Conservation (phyloP, 2,329 filamentous ascomycete genomes). For the Xylariaceae sp. region DNA sequence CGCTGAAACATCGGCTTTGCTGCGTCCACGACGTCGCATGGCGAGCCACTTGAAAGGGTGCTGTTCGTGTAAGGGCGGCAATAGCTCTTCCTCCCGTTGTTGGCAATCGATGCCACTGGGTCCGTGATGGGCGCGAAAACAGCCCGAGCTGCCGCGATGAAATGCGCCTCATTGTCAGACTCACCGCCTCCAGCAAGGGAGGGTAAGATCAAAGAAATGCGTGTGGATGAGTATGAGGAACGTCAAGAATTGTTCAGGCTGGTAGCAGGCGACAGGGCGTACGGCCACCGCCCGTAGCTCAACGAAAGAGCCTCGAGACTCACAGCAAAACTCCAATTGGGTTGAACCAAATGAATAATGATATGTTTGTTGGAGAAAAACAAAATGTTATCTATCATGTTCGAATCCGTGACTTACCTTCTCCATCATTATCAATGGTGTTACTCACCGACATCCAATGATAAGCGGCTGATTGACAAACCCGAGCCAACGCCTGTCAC, state of each 20-base stretch:
- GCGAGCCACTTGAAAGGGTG: neutral
- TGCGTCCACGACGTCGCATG: constrained; percentile 1
- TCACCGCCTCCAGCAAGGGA: neutral
- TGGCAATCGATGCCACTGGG: constrained; percentile 10
- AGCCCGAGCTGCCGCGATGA: constrained; percentile 24
- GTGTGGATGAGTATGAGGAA: neutral
- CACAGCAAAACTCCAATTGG: neutral
- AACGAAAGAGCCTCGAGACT: neutral
- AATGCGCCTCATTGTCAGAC: constrained; percentile 23
- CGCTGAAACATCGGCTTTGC: constrained; percentile 20
- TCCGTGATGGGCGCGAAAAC: constrained; percentile 15
- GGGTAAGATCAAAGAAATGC: neutral
- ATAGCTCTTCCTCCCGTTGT: constrained; percentile 12
- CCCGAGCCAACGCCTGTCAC: constrained; percentile 4
- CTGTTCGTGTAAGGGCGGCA: neutral
- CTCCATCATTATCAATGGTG: neutral
- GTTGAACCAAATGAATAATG: too few species aligned
- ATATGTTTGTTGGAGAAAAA: neutral
- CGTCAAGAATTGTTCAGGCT: neutral
- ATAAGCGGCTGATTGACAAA: constrained; percentile 7
- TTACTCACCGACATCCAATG: constrained; percentile 9
- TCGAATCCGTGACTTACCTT: neutral
- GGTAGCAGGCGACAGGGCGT: neutral
- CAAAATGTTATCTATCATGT: neutral
- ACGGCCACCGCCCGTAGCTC: neutral